A percentile compares a stretch with the other conserved stretches of the same genome.
Evolutionary conservation across 2,329 filamentous ascomycete genomes (phyloP).

Genomic region (Colletotrichum filicis): DNA sequence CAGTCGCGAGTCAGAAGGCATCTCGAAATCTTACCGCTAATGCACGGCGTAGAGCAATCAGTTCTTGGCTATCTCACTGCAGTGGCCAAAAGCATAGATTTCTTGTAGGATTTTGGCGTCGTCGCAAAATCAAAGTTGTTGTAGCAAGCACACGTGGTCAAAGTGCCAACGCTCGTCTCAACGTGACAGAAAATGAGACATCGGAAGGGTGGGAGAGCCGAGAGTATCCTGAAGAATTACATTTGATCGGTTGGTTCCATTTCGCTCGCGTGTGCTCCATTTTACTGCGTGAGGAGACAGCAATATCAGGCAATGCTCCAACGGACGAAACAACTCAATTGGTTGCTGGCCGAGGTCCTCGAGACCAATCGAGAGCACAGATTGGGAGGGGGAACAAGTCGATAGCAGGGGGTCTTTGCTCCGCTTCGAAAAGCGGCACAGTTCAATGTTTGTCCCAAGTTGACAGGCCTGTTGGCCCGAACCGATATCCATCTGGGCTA

Average conservation of each 20-base stretch:
- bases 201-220: not conserved
- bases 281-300: not conserved
- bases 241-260: not conserved
- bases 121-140: not conserved
- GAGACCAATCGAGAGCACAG: not conserved
- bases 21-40: not conserved
- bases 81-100: not conserved
- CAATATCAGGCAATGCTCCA: slow-evolving; percentile 13
- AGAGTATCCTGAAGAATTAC: not conserved
- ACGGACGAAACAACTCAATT: not conserved
- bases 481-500: too few species aligned
- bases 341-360: not conserved
- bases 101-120: not conserved
- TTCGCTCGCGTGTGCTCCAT: not conserved
- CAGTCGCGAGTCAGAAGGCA: not conserved
- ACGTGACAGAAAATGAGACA: not conserved
- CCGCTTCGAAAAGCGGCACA: not conserved
- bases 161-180: not conserved
- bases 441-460: not conserved
- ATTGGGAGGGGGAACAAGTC: not conserved
- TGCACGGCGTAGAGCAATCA: not conserved
- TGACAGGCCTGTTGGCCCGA: too few species aligned
- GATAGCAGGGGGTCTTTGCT: slow-evolving; percentile 1
- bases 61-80: not conserved
- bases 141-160: not conserved